phyloP scores from a whole-genome alignment of 75 land plant species.

The Cryptomeria japonica region DNA sequence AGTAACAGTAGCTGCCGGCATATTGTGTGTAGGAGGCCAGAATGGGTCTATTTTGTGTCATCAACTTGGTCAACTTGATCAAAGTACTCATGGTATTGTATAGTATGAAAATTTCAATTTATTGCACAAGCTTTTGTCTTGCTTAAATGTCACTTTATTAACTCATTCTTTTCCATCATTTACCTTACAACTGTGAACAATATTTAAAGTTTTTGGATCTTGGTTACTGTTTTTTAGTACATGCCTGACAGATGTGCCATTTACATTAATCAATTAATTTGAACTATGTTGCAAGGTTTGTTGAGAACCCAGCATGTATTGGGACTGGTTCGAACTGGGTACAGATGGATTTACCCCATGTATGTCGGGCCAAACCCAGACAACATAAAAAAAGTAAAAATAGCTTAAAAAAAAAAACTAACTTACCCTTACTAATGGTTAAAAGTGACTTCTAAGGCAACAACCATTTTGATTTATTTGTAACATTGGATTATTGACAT shows the following conservation, averaged over 20 bases:
- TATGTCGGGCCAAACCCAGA: no score
- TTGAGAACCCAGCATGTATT: no score
- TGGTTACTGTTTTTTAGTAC: neutral
- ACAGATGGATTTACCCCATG: no score
- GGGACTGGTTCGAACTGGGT: no score
- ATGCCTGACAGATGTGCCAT: neutral
- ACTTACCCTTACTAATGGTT: no score
- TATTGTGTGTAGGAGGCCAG: constrained; percentile 38
- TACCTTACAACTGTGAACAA: neutral
- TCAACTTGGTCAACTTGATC: constrained; percentile 44
- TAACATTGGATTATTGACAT: no score
- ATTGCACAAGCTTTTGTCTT: neutral
- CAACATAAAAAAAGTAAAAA: no score
- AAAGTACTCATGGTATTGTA: constrained; percentile 35
- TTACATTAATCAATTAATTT: neutral
- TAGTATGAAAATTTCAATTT: neutral
- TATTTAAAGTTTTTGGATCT: neutral
- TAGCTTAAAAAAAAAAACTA: no score
- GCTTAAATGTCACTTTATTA: neutral
- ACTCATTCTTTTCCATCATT: neutral
- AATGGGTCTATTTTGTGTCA: constrained; percentile 54
- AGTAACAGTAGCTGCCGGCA: constrained; percentile 37
- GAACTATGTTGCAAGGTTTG: no score
- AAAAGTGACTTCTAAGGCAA: no score
- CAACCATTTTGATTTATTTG: no score